Base-by-base conservation (phyloP, 106 monocot genomes). In the Iris macrosiphon region DNA sequence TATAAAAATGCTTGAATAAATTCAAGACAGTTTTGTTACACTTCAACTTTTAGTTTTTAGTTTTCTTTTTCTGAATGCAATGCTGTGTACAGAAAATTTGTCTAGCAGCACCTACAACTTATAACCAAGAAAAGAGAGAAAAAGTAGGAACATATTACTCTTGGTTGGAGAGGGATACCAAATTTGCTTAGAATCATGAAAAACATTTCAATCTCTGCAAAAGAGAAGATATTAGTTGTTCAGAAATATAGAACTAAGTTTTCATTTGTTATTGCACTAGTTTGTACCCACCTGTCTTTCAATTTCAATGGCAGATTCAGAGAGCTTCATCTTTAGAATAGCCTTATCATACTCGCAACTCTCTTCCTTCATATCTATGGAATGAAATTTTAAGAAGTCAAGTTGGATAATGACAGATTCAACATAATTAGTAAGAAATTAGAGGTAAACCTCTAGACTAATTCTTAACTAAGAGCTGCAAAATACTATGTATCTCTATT, bases 311-410 rank as follows among this genome's bases (percentile, higher is more conserved):
- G 77, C 73, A 49, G 78, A 78, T 60, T 71, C 74, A 46, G 65
- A 63, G 16, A 87, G 81, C 54, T 70, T 70, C 68, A 81, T 77
- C 73, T 72, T 81, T 19, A 87, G 77, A 38, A 75, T 40, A n/a
- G 69, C 25, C 66, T 82, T 87, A 24, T 87, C 87, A 14, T 57
- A 13, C 41, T 78, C 71, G 55, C 87, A 87, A 15, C 25, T 74
- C 49, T 81, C 78, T 25, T 61, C 52, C 37, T 69, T 50, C 21
- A 67, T 74, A 63, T 87, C 78, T 87, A 47, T n/a, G 45, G 4
- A 0, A 37, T 9, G 15, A 26, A 35, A 62, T 11, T 29, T 31
- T 18, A 27, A 52, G 2, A n/a, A n/a, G 22, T 53, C 17, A 25
- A 3, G n/a, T 3, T 15, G 38, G 13, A 24, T 32, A 18, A 34